phyloP scores from a whole-genome alignment of 2,329 filamentous ascomycete species.

The Diaporthe nobilis region DNA sequence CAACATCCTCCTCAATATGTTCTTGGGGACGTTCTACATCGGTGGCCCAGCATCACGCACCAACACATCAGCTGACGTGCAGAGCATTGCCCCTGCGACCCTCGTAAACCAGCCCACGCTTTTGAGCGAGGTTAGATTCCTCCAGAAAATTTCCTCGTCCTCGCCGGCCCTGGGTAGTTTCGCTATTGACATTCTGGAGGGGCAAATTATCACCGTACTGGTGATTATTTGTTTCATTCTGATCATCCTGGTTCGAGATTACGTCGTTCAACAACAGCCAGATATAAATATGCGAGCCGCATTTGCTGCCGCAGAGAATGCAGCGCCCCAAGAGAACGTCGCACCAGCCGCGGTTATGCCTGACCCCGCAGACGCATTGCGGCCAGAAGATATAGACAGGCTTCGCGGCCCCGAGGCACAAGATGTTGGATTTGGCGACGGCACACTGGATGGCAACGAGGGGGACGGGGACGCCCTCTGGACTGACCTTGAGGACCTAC shows the following conservation, averaged over 20 bases:
- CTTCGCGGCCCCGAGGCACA: slow-evolving; percentile 35
- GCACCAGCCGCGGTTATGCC: slow-evolving; percentile 17
- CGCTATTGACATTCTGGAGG: slow-evolving; percentile 84
- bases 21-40: slow-evolving; percentile 39
- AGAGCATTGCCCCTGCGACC: slow-evolving; percentile 42
- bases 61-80: slow-evolving; percentile 25
- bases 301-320: slow-evolving; percentile 60
- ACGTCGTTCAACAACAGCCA: slow-evolving; percentile 98
- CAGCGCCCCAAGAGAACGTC: slow-evolving; percentile 32
- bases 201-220: slow-evolving; percentile 91
- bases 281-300: slow-evolving; percentile 85
- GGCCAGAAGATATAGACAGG: slow-evolving; percentile 25
- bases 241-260: slow-evolving; percentile 96
- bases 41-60: slow-evolving; percentile 33
- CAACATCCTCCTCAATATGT: slow-evolving; percentile 48
- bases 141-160: slow-evolving; percentile 76
- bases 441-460: slow-evolving; percentile 24
- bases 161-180: slow-evolving; percentile 52
- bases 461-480: slow-evolving; percentile 13
- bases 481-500: not conserved
- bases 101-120: slow-evolving; percentile 57
- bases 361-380: slow-evolving; percentile 28
- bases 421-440: slow-evolving; percentile 29
- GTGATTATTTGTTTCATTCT: slow-evolving; percentile 96
- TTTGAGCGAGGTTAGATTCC: slow-evolving; percentile 69